phyloP scores from a whole-genome alignment of 2,329 filamentous ascomycete genomes.

The Phyllosticta ampelicida region DNA sequence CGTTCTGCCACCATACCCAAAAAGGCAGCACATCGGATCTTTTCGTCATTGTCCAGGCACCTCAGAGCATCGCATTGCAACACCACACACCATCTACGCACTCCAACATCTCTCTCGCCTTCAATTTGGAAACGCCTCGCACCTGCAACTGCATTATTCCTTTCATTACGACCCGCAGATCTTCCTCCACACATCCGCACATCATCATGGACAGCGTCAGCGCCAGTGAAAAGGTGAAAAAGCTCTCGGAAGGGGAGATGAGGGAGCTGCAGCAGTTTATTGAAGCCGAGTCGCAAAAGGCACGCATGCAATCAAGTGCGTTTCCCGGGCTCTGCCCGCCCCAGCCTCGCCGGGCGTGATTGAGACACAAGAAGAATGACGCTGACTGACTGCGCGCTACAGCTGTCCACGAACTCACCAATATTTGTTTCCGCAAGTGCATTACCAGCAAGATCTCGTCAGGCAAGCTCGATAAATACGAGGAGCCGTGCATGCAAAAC shows the following conservation, averaged over 20 bases:
- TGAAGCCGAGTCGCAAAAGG: conserved; percentile 73
- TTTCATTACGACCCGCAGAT: neutral
- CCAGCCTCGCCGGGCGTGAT: neutral
- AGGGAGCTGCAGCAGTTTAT: conserved; percentile 80
- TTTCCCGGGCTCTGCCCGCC: neutral
- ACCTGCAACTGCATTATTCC: neutral
- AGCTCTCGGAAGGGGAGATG: conserved; percentile 73
- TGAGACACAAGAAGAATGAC: conserved; percentile 14
- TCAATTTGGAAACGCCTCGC: neutral
- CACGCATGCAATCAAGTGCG: conserved; percentile 48
- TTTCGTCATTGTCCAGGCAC: neutral
- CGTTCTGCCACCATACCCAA: neutral
- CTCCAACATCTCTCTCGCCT: neutral
- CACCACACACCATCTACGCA: neutral
- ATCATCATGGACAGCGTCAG: neutral
- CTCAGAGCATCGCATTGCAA: neutral
- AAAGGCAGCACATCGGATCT: neutral
- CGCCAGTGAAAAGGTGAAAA: conserved; percentile 51
- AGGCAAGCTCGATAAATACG: conserved; percentile 60
- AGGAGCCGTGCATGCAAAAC: conserved; percentile 79
- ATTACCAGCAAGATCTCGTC: conserved; percentile 59
- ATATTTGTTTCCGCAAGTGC: conserved; percentile 94
- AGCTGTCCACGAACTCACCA: conserved; percentile 57
- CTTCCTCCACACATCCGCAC: neutral
- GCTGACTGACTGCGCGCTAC: conserved; percentile 3